phyloP scores from a whole-genome alignment of 192 early-diverging fungal species.

The Oehlia diaphana region DNA sequence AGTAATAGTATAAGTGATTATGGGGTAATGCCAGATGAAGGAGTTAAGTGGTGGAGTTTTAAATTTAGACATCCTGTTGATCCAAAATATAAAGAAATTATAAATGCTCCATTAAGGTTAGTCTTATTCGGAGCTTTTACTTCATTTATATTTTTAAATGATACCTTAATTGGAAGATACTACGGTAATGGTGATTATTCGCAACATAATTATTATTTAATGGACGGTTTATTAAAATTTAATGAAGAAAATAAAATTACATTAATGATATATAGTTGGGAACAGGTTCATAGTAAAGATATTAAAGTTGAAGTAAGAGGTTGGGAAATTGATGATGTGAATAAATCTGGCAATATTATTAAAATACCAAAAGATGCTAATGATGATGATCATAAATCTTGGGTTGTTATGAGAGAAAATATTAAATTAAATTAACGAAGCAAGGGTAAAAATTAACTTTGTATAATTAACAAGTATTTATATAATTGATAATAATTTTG shows the following conservation, averaged over 20 bases:
- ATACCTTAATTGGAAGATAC: conserved; percentile 66
- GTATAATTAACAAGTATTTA: no score
- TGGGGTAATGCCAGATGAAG: conserved; percentile 28
- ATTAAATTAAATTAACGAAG: not conserved
- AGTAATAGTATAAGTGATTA: conserved; percentile 16
- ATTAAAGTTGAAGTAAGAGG: conserved; percentile 26
- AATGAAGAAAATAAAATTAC: conserved; percentile 40
- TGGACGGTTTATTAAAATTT: conserved; percentile 51
- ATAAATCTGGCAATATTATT: conserved; percentile 25
- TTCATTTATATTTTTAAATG: conserved; percentile 69
- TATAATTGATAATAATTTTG: no score
- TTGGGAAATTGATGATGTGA: conserved; percentile 29
- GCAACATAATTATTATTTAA: conserved; percentile 70
- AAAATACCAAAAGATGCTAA: not conserved
- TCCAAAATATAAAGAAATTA: not conserved
- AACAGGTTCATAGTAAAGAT: not conserved
- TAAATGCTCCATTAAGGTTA: conserved; percentile 62
- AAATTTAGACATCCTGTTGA: conserved; percentile 22
- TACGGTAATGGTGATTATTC: conserved; percentile 65
- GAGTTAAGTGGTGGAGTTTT: conserved; percentile 44
- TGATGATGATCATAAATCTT: conserved; percentile 16
- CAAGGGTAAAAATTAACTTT: no score
- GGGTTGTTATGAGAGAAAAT: conserved; percentile 17
- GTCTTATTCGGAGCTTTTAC: conserved; percentile 66
- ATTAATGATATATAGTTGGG: conserved; percentile 52